Evolutionary conservation across 805 yeast genomes (phyloP).

Genomic region (Candida corydali): DNA sequence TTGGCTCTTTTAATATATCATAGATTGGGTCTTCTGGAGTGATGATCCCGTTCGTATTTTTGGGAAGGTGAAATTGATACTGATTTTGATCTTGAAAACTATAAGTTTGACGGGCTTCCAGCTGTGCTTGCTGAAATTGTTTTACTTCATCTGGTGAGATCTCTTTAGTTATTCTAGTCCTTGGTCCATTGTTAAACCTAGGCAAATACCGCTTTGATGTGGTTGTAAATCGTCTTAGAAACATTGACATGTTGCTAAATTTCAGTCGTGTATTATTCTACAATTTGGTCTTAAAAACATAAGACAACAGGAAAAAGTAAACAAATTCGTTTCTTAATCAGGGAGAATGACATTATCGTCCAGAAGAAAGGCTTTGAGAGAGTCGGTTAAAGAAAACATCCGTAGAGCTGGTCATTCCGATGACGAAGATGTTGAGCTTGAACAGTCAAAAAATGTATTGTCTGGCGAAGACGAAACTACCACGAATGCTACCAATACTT

Average conservation of each 20-base stretch:
- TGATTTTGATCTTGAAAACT: constrained; percentile 21
- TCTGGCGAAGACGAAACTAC: constrained; percentile 2
- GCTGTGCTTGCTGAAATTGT: constrained; percentile 14
- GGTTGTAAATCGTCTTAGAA: too few relatives aligned
- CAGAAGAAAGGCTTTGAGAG: constrained; percentile 7
- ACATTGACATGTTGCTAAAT: too few relatives aligned
- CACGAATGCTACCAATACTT: constrained; percentile 6
- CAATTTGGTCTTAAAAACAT: too few relatives aligned
- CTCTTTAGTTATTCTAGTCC: constrained; percentile 28
- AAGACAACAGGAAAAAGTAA: neutral
- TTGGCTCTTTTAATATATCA: constrained; percentile 68
- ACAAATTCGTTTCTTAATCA: too few relatives aligned
- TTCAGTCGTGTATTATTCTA: neutral
- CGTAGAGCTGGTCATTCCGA: constrained; percentile 6
- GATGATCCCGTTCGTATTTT: constrained; percentile 48
- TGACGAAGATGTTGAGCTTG: constrained; percentile 5
- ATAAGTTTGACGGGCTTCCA: constrained; percentile 16
- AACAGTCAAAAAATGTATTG: neutral
- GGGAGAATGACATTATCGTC: constrained; percentile 7
- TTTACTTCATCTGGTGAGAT: constrained; percentile 33
- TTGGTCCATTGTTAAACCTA: too few relatives aligned
- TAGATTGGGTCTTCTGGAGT: constrained; percentile 57
- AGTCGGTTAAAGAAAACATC: constrained; percentile 4
- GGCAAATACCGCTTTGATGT: too few relatives aligned
- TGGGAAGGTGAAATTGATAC: constrained; percentile 32